Percentiles rank a stretch among this genome's conserved stretches.
These are phyloP conservation scores for Aureobasidium sp. DNA, from an alignment of 2,329 filamentous ascomycete genomes.

Conservation along the genomic window DNA sequence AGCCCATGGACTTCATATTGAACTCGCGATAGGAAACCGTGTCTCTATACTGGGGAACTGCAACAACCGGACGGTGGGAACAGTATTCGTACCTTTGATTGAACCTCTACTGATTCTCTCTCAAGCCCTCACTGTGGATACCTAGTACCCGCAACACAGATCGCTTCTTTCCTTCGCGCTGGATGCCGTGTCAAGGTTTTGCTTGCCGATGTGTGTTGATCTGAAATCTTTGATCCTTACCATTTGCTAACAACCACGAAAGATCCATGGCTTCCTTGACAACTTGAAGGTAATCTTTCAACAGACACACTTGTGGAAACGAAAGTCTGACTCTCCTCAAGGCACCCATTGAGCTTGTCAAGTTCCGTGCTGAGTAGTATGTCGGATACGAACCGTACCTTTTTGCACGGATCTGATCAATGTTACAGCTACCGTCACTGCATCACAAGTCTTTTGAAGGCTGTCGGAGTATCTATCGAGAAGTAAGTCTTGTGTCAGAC, in stretches of 20 bases:
- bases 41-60: slow-evolving; percentile 76
- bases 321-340: slow-evolving; percentile 19
- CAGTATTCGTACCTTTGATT: rapidly evolving
- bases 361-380: slow-evolving; percentile 63
- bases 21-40: background rate
- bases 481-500: slow-evolving; percentile 22
- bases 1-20: background rate
- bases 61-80: slow-evolving; percentile 59
- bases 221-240: background rate
- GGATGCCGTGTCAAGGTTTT: slow-evolving; percentile 57
- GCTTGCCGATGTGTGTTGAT: slow-evolving; percentile 19
- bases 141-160: slow-evolving; percentile 80
- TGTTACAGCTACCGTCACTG: slow-evolving; percentile 54
- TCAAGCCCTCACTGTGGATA: slow-evolving; percentile 69
- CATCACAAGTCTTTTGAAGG: slow-evolving; percentile 65
- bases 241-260: slow-evolving; percentile 13
- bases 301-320: too few species aligned
- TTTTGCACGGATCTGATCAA: background rate
- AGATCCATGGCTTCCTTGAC: slow-evolving; percentile 64
- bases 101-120: background rate
- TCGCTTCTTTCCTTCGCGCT: slow-evolving; percentile 76
- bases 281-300: background rate
- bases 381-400: background rate
- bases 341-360: slow-evolving; percentile 78
- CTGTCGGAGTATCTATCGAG: slow-evolving; percentile 69